Evolutionary conservation across 2,329 filamentous ascomycete genomes (phyloP), one percentile per base, ranked within the genome.

Genomic region (Cladophialophora yegresii): DNA sequence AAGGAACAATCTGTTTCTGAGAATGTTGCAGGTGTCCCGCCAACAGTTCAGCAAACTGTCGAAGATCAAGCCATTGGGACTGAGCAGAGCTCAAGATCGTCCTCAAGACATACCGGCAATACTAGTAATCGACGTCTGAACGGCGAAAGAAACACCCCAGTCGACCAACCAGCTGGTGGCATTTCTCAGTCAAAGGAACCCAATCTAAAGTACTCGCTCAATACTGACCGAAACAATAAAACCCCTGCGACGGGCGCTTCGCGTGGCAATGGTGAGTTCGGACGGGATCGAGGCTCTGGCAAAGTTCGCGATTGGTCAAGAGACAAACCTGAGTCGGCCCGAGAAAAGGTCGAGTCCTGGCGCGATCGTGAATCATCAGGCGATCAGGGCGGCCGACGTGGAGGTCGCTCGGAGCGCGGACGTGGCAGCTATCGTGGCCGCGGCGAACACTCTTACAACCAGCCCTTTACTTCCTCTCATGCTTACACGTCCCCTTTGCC

Each of bases 351-450:
- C 23, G 70, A 72, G 26, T 71, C 68, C 47, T 72, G 71, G 71
- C 71, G 75, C 55, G 74, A 77, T 45, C 74, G 74, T 26, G 77
- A 75, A 4, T 64, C 77, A 9, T 73, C 75, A 64, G 75, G 75
- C 23, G 77, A 77, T 53, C 73, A 75, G 55, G 70, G 70, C 32
- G 73, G 73, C 54, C 72, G 75, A 59, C 72, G 74, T 40, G 75
- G 78, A 47, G 69, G 72, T 40, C 76, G 78, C 57, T 67, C 74
- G 26, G 78, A 79, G 33, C 72, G 77, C 62, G 75, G 77, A 30
- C 67, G 70, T 60, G 75, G 77, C 57, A 75, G 75, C 55, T 76
- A 78, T 69, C 77, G 79, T 54, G 78, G 78, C 20, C 73, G 79
- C 60, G 78, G 79, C 36, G 75, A 74, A 43, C 74, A 78, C 67